phyloP scores from a whole-genome alignment of 2,329 filamentous ascomycete species.

The Cordyceps farinosa region DNA sequence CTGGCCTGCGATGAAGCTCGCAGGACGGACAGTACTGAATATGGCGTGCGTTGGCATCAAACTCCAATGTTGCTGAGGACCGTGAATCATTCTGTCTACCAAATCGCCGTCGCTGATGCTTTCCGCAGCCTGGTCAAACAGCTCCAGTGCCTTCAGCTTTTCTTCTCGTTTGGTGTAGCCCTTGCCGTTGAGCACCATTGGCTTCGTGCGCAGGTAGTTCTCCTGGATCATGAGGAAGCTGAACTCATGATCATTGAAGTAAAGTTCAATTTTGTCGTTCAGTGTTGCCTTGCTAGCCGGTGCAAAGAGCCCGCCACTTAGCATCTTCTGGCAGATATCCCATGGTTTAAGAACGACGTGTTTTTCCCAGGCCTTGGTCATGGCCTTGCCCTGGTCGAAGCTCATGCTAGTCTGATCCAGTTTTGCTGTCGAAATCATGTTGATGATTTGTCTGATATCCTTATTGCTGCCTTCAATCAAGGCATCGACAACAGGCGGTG shows the following conservation, averaged over 20 bases:
- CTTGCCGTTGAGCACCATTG: constrained; percentile 56
- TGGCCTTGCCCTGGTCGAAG: constrained; percentile 82
- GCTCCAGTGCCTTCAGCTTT: constrained; percentile 77
- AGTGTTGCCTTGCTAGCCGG: constrained; percentile 78
- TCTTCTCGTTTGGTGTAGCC: constrained; percentile 62
- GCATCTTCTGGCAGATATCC: constrained; percentile 94
- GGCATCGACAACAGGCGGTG: constrained; percentile 78
- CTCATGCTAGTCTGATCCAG: constrained; percentile 77
- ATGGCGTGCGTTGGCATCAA: constrained; percentile 95
- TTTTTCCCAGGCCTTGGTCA: constrained; percentile 99
- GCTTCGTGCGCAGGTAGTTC: constrained; percentile 87
- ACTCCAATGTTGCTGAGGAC: constrained; percentile 96
- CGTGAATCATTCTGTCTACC: constrained; percentile 97
- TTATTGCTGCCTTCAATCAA: constrained; percentile 93
- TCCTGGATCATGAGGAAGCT: constrained; percentile 97
- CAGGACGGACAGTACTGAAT: constrained; percentile 89
- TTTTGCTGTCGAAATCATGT: constrained; percentile 95
- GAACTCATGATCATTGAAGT: constrained; percentile 99
- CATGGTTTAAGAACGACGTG: constrained; percentile 94
- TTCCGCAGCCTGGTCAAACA: constrained; percentile 82
- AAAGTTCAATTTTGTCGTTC: constrained; percentile 97
- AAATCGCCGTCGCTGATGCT: constrained; percentile 97
- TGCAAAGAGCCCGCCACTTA: constrained; percentile 82
- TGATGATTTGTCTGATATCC: constrained; percentile 96
- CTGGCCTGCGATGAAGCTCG: constrained; percentile 80